Evolutionary conservation across 345 rosid species (phyloP).

Genomic region (Euphorbia tirucalli): DNA sequence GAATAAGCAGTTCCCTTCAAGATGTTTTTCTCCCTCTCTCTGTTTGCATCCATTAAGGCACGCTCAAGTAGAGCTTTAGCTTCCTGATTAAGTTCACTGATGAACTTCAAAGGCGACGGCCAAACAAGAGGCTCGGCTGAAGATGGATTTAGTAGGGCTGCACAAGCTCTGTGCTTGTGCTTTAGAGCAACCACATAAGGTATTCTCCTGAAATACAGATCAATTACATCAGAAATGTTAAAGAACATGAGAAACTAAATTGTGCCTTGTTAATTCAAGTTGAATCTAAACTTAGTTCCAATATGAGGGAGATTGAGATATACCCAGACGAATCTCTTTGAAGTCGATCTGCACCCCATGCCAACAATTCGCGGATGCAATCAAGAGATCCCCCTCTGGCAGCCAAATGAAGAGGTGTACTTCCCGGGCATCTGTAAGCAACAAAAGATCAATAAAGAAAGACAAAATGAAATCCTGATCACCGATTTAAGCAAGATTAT

Average conservation of each 20-base stretch:
- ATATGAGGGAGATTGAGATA: not conserved
- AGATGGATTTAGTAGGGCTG: slow-evolving; percentile 81
- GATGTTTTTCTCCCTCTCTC: slow-evolving; percentile 78
- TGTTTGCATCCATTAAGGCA: slow-evolving; percentile 86
- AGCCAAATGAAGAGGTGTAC: slow-evolving; percentile 98
- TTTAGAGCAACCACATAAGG: slow-evolving; percentile 77
- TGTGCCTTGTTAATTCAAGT: no score
- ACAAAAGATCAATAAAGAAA: slow-evolving; percentile 20
- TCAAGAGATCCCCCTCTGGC: slow-evolving; percentile 98
- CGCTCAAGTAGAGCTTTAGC: slow-evolving; percentile 74
- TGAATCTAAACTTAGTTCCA: not conserved
- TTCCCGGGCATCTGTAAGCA: slow-evolving; percentile 69
- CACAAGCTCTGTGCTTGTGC: slow-evolving; percentile 80
- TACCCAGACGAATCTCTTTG: slow-evolving; percentile 97
- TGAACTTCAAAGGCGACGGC: slow-evolving; percentile 97
- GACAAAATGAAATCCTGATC: not conserved
- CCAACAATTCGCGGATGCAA: slow-evolving; percentile 81
- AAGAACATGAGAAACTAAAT: no score
- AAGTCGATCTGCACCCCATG: slow-evolving; percentile 97
- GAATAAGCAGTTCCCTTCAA: slow-evolving; percentile 65
- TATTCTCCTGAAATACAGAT: slow-evolving; percentile 62
- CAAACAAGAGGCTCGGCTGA: slow-evolving; percentile 97
- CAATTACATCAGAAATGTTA: not conserved
- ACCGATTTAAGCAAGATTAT: no score
- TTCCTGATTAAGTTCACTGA: slow-evolving; percentile 82